Evolutionary conservation across 352 stramenopile genomes (phyloP).

Genomic region (Phytophthora tubulina): DNA sequence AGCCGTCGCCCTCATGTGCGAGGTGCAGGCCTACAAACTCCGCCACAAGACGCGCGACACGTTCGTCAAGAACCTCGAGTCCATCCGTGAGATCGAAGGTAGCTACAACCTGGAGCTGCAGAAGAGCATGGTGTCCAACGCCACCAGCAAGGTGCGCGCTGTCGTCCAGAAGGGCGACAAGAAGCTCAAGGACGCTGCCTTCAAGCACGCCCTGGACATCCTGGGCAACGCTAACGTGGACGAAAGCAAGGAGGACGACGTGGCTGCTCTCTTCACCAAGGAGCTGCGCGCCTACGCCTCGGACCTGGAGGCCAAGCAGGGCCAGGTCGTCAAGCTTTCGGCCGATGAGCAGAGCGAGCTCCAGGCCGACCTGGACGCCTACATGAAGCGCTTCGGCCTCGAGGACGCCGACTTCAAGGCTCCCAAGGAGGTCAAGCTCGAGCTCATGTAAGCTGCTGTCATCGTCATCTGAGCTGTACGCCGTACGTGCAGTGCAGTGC

Average conservation of each 20-base stretch:
- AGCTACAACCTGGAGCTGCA: conserved; percentile 88
- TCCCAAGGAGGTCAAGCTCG: conserved; percentile 85
- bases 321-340: conserved; percentile 79
- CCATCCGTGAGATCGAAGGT: conserved; percentile 83
- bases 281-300: conserved; percentile 83
- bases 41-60: conserved; percentile 90
- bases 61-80: conserved; percentile 90
- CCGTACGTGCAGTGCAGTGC: conserved; percentile 20
- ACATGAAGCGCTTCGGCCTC: conserved; percentile 89
- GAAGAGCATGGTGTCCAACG: conserved; percentile 81
- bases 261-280: conserved; percentile 86
- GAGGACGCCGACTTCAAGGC: conserved; percentile 85
- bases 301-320: conserved; percentile 82
- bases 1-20: conserved; percentile 81
- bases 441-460: conserved; percentile 78
- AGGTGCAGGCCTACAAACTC: conserved; percentile 88
- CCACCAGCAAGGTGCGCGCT: conserved; percentile 79
- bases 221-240: conserved; percentile 72
- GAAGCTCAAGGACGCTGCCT: conserved; percentile 84
- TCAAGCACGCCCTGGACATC: conserved; percentile 89
- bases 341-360: conserved; percentile 83
- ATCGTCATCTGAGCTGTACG: conserved; percentile 18
- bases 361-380: conserved; percentile 85
- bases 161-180: conserved; percentile 86
- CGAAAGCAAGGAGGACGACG: conserved; percentile 86